Evolutionary conservation across 2,329 filamentous ascomycete species (phyloP), one percentile per base, ranked within the genome.

Genomic region (Chrysosporium keratinophilum): DNA sequence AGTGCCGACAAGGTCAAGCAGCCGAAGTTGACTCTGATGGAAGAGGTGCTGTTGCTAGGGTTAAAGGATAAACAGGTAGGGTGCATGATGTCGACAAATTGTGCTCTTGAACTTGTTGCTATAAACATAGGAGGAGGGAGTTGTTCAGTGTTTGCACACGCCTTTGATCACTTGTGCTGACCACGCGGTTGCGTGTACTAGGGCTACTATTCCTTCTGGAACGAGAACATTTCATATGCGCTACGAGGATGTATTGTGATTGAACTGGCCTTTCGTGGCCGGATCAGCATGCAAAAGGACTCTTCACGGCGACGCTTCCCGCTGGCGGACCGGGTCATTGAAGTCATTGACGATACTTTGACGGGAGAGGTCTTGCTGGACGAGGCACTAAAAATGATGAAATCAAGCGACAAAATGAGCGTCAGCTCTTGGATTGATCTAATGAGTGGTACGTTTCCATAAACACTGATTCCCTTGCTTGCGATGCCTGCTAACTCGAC

Each of bases 371-470:
- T 97, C 60, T 79, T 98, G 64, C 80, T 98, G 66, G 93, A 98
- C 73, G 93, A 98, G 76, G 88, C 93, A 56, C 77, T 98, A 67
- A 98, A 98, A 78, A 95, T 98, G 90, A 98, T 98, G 91, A 98
- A 98, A 79, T 84, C 87, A 63, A 96, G 89, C 72, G 93, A 98
- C 77, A 96, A 95, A 80, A 97, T 98, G 93, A 97, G 93, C 72
- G 93, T 98, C 62, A 93, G 88, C 76, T 88, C 88, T 44, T 98
- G 93, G 93, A 97, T 98, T 70, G 93, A 98, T 71, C 77, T 98
- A 62, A 91, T 98, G 89, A 96, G 90, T 71, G 93, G 91, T 96
- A 81, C 63, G 78, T 33, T 34, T 12, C 28, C 49, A 52, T 40
- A 14, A 17, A 49, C 48, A 52, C 42, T 50, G 43, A 55, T 54